Evolutionary conservation across 805 yeast species (phyloP).

Genomic region (Pichia manshurica): DNA sequence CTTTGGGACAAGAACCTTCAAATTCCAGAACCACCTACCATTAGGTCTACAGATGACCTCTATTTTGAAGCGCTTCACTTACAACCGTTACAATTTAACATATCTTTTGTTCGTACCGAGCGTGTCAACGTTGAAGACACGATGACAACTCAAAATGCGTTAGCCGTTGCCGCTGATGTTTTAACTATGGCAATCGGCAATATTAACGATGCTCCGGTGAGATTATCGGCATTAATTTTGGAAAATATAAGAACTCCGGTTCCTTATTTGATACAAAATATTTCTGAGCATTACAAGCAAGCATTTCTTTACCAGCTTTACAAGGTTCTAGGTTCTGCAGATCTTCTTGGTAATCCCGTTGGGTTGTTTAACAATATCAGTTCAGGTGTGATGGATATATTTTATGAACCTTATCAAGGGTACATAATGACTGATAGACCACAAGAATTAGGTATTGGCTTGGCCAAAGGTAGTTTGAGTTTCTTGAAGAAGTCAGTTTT

Average conservation of each 20-base stretch:
- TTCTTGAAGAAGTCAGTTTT: conserved; percentile 91
- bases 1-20: conserved; percentile 58
- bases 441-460: conserved; percentile 88
- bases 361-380: conserved; percentile 90
- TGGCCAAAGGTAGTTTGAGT: conserved; percentile 94
- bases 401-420: conserved; percentile 97
- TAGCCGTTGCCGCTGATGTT: conserved; percentile 75
- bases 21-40: conserved; percentile 63
- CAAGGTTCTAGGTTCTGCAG: conserved; percentile 93
- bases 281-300: conserved; percentile 84
- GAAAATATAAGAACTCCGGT: conserved; percentile 87
- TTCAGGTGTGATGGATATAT: conserved; percentile 93
- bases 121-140: conserved; percentile 54
- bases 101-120: conserved; percentile 89
- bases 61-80: conserved; percentile 90
- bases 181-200: conserved; percentile 96
- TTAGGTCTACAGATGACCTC: conserved; percentile 55
- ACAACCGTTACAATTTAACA: conserved; percentile 83
- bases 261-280: conserved; percentile 61
- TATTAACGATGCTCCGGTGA: conserved; percentile 93
- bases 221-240: conserved; percentile 76
- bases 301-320: conserved; percentile 88
- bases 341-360: conserved; percentile 93
- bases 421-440: conserved; percentile 91
- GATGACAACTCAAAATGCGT: conserved; percentile 51